Conservation (phyloP, 495 filamentous ascomycete species). For the Usnea hakonensis region DNA sequence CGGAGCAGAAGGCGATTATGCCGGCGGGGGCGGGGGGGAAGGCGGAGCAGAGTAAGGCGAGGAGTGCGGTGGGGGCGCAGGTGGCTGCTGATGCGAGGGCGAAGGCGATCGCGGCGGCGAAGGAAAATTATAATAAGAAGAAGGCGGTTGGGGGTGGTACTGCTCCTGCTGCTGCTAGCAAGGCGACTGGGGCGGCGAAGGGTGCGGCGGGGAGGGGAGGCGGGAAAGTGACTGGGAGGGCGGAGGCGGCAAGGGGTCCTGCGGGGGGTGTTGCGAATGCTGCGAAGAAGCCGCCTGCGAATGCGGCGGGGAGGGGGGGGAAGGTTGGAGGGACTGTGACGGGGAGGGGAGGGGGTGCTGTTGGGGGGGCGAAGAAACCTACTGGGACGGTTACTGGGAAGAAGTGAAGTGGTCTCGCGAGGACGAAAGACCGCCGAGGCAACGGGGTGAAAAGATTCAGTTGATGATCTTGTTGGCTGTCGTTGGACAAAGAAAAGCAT, state of each 20-base stretch:
- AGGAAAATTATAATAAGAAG: not conserved
- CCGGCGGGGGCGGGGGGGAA: not conserved
- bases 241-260: slow-evolving; percentile 1
- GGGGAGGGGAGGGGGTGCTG: not conserved
- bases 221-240: not conserved
- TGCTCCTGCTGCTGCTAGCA: not conserved
- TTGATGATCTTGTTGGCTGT: not conserved
- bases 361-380: slow-evolving; percentile 1
- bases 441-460: not conserved
- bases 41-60: not conserved
- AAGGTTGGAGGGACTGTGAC: not conserved
- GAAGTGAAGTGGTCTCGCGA: not conserved
- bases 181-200: not conserved
- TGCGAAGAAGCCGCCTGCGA: not conserved
- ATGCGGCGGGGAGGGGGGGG: not conserved
- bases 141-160: not conserved
- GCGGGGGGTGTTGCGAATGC: not conserved
- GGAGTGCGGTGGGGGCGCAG: slow-evolving; percentile 8
- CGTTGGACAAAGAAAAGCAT: not conserved
- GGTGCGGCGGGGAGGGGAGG: not conserved
- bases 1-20: not conserved
- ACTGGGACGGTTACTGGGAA: not conserved
- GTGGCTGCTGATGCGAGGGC: slow-evolving; percentile 6
- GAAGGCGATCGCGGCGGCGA: not conserved
- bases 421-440: not conserved